A percentile compares a stretch with the other conserved stretches of the same genome.
These are phyloP conservation scores for Entomortierella parvispora DNA, from an alignment of 192 early-diverging fungal species.

Conservation along the genomic window DNA sequence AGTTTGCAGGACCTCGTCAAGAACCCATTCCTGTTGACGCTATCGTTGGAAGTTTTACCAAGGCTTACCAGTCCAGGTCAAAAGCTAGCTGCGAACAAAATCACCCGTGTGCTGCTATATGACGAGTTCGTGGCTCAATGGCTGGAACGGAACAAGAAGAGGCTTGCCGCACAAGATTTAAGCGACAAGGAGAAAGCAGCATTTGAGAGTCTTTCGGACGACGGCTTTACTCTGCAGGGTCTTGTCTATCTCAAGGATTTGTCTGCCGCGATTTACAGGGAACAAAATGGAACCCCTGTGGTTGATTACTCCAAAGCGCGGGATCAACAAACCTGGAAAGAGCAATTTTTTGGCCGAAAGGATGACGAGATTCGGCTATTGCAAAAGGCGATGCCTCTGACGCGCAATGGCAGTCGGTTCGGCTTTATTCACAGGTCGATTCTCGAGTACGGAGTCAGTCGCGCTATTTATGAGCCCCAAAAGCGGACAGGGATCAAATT, in stretches of 20 bases:
- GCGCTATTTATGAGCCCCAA: conserved; percentile 1
- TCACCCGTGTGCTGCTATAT: background rate
- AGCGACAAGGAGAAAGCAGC: background rate
- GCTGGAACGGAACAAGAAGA: background rate
- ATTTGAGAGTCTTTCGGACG: background rate
- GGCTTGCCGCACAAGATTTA: background rate
- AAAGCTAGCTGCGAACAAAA: background rate
- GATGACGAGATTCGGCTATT: background rate
- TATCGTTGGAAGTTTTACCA: background rate
- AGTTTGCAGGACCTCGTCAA: background rate
- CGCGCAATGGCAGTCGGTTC: background rate
- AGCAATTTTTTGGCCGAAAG: background rate
- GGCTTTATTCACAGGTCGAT: conserved; percentile 8
- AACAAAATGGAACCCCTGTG: background rate
- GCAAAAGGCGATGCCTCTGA: background rate
- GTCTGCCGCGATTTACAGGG: background rate
- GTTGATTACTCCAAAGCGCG: background rate
- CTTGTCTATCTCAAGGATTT: background rate
- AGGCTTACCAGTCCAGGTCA: background rate
- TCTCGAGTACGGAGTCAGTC: conserved; percentile 6
- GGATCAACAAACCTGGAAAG: background rate
- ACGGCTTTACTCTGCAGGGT: background rate
- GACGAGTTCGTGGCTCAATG: background rate
- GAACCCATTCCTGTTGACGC: background rate
- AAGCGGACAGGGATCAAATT: too few relatives aligned